These are phyloP conservation scores for Lentinus polychrous DNA, from an alignment of 1,284 basidiomycete species.

Conservation along the genomic window DNA sequence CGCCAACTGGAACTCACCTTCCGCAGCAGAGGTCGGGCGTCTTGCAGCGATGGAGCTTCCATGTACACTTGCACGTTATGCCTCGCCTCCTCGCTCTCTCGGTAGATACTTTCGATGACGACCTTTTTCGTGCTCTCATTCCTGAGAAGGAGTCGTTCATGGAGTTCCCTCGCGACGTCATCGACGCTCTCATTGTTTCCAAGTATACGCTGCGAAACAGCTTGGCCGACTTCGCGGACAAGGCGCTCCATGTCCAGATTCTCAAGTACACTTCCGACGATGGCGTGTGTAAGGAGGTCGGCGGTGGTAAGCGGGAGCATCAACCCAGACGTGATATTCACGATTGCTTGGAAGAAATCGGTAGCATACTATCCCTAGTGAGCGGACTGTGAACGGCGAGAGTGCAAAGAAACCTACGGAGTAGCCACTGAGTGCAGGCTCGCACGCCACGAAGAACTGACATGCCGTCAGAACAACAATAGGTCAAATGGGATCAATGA, in stretches of 20 bases:
- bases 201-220: slow-evolving; percentile 88
- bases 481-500: slow-evolving; percentile 2
- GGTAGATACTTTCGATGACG: slow-evolving; percentile 94
- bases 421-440: slow-evolving; percentile 93
- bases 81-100: slow-evolving; percentile 78
- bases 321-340: slow-evolving; percentile 86
- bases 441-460: slow-evolving; percentile 97
- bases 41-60: slow-evolving; percentile 63
- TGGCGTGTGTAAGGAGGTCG: slow-evolving; percentile 93
- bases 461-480: neutral
- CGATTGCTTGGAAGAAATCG: slow-evolving; percentile 94
- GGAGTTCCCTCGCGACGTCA: slow-evolving; percentile 89
- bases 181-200: slow-evolving; percentile 91
- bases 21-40: slow-evolving; percentile 77
- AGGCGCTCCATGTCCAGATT: slow-evolving; percentile 98
- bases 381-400: slow-evolving; percentile 18
- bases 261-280: slow-evolving; percentile 94
- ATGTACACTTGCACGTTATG: slow-evolving; percentile 91
- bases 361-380: slow-evolving; percentile 64
- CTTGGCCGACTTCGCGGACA: slow-evolving; percentile 88
- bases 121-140: slow-evolving; percentile 98
- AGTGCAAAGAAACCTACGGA: slow-evolving; percentile 47
- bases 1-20: slow-evolving; percentile 45
- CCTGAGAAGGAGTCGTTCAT: slow-evolving; percentile 84
- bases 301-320: slow-evolving; percentile 97